A percentile compares a stretch with the other conserved stretches of the same genome.
Conservation (phyloP, 108 stramenopile species). For the Aurantiochytrium sp. region DNA sequence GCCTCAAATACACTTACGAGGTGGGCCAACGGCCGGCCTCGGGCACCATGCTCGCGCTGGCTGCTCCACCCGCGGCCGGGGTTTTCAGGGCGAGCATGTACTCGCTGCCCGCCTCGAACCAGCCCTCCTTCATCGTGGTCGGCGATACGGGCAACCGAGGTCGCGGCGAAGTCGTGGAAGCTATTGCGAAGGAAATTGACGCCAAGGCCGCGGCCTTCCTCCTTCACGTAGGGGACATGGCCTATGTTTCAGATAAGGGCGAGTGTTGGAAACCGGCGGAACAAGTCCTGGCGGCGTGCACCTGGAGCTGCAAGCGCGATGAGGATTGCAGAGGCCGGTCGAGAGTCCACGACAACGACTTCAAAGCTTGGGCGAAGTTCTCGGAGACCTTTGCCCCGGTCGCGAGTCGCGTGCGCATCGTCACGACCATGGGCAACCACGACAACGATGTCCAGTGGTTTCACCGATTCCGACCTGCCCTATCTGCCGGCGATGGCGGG, state of each 20-base stretch:
- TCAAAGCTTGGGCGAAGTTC: not conserved
- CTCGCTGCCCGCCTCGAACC: not conserved
- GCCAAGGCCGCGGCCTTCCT: no score
- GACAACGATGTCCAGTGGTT: constrained; percentile 11
- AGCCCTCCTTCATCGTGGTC: not conserved
- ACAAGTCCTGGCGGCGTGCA: not conserved
- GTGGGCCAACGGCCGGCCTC: not conserved
- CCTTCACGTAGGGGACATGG: not conserved
- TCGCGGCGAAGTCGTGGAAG: not conserved
- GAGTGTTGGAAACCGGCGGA: not conserved
- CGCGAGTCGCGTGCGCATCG: not conserved
- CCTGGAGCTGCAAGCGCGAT: not conserved
- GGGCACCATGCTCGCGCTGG: not conserved
- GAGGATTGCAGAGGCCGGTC: not conserved
- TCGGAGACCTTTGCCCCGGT: not conserved
- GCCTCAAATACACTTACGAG: not conserved
- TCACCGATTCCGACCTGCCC: not conserved
- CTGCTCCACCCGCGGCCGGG: not conserved
- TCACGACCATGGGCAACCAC: constrained; percentile 30
- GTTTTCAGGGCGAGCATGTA: not conserved
- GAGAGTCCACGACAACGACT: not conserved
- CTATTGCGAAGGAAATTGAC: not conserved
- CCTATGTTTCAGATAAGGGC: not conserved
- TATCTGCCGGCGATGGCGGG: not conserved
- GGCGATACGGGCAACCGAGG: not conserved